These are phyloP conservation scores for Saccharomycopsis oosterbeekiorum DNA, from an alignment of 805 yeast genomes.

Conservation along the genomic window DNA sequence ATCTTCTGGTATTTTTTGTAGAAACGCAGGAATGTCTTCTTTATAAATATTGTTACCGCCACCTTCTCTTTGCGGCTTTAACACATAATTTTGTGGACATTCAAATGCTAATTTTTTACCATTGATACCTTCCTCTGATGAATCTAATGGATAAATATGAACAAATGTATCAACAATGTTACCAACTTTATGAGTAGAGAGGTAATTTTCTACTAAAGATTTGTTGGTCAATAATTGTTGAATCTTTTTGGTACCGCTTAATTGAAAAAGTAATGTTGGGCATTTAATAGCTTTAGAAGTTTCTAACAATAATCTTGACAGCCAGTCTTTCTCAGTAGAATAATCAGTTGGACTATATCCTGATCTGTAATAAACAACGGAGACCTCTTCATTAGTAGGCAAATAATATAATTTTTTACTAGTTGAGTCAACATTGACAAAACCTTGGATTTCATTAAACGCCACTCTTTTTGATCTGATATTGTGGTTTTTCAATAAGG, in stretches of 20 bases:
- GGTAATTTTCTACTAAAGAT: constrained; percentile 36
- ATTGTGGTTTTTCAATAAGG: constrained; percentile 44
- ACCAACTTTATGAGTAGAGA: constrained; percentile 29
- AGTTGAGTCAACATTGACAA: constrained; percentile 32
- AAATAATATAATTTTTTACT: constrained; percentile 42
- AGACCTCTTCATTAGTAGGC: constrained; percentile 56
- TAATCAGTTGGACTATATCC: constrained; percentile 86
- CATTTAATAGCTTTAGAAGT: constrained; percentile 76
- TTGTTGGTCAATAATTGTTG: constrained; percentile 76
- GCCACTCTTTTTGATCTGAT: constrained; percentile 59
- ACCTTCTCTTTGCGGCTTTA: constrained; percentile 98
- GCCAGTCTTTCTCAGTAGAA: constrained; percentile 60
- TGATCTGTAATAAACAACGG: constrained; percentile 83
- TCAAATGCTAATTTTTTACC: constrained; percentile 64
- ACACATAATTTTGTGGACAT: constrained; percentile 61
- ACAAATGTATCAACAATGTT: constrained; percentile 57
- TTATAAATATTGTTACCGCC: constrained; percentile 95
- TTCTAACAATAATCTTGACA: constrained; percentile 63
- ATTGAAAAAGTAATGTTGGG: constrained; percentile 80
- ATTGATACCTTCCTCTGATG: constrained; percentile 44
- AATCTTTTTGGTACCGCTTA: constrained; percentile 87
- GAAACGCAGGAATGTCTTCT: constrained; percentile 69
- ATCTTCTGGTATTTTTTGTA: constrained; percentile 45
- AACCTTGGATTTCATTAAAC: constrained; percentile 43
- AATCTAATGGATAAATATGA: constrained; percentile 77